These are phyloP conservation scores for Tulasnella sp. DNA, from an alignment of 768 basidiomycete species.

Conservation along the genomic window DNA sequence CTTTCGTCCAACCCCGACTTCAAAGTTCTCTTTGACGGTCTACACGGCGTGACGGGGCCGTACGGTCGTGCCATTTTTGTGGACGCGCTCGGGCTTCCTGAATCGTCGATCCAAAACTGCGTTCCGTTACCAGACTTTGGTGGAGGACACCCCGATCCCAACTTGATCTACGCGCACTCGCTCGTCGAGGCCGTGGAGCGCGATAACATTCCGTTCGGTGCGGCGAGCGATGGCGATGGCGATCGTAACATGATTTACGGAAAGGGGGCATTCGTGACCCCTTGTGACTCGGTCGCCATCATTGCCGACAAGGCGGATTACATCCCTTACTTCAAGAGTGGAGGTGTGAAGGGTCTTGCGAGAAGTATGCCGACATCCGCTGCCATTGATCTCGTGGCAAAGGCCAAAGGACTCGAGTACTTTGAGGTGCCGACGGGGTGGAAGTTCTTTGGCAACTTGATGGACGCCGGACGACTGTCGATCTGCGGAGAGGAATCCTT, in stretches of 20 bases:
- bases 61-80: constrained; percentile 85
- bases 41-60: constrained; percentile 94
- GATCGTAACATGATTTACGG: constrained; percentile 99
- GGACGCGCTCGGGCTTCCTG: constrained; percentile 65
- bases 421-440: constrained; percentile 98
- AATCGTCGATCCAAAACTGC: constrained; percentile 79
- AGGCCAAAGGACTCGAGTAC: constrained; percentile 82
- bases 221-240: constrained; percentile 94
- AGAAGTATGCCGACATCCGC: constrained; percentile 96
- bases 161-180: constrained; percentile 90
- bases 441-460: constrained; percentile 99
- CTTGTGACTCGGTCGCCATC: constrained; percentile 94
- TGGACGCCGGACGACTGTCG: constrained; percentile 95
- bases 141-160: constrained; percentile 96
- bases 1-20: constrained; percentile 58
- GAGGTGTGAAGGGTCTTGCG: constrained; percentile 89
- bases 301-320: constrained; percentile 90
- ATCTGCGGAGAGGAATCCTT: constrained; percentile 99
- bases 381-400: constrained; percentile 90
- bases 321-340: constrained; percentile 83
- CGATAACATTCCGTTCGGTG: constrained; percentile 79
- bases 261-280: constrained; percentile 93
- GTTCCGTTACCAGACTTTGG: constrained; percentile 89
- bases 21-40: constrained; percentile 87
- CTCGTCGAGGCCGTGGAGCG: constrained; percentile 88